These are phyloP conservation scores for Solanum chiquidenum DNA, from an alignment of 257 asterid species.

Conservation along the genomic window DNA sequence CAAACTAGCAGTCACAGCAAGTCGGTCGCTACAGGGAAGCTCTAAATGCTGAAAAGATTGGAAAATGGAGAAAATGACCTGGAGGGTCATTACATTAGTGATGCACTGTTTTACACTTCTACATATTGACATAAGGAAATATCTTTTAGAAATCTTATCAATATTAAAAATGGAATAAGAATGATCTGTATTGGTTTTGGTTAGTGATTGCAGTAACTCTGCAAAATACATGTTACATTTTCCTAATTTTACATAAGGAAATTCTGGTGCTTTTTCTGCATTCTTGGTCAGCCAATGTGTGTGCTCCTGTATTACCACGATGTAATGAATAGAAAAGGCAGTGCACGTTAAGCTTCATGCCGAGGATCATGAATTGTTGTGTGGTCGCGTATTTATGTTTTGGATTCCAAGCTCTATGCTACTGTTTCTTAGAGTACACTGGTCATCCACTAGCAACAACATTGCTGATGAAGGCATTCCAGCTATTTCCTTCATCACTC, in stretches of 20 bases:
- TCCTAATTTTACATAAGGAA: neutral
- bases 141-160: neutral
- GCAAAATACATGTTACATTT: neutral
- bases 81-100: neutral
- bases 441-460: neutral
- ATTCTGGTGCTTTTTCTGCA: conserved; percentile 89
- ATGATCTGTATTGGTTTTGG: neutral
- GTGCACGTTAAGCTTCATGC: neutral
- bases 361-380: neutral
- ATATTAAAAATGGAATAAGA: neutral
- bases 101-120: neutral
- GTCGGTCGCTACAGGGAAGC: too few species aligned
- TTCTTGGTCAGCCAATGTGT: conserved; percentile 92
- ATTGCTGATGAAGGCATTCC: neutral
- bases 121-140: neutral
- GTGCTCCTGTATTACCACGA: conserved; percentile 89
- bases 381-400: neutral
- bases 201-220: neutral
- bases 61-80: too few species aligned
- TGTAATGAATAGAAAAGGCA: conserved; percentile 59
- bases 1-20: too few species aligned
- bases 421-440: neutral
- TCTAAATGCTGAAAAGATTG: too few species aligned
- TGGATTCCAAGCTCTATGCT: neutral
- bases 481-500: neutral